Conservation (phyloP, 192 early-diverging fungal species). For the Phycomyces nitens region DNA sequence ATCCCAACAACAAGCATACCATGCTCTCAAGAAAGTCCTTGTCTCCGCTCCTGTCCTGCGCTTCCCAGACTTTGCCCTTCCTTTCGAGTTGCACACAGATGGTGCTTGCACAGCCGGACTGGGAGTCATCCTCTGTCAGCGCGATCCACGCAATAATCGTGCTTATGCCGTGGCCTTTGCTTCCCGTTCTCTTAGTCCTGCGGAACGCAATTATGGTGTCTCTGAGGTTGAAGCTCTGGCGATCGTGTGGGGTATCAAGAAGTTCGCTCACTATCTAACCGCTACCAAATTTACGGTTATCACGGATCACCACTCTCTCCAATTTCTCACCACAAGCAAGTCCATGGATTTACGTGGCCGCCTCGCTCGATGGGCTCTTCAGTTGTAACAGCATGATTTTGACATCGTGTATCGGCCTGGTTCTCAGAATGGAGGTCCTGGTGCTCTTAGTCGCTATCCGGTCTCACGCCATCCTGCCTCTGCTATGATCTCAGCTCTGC, state of each 20-base stretch:
- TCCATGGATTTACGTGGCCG: neutral
- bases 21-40: neutral
- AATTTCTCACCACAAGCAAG: neutral
- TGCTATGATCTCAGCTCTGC: neutral
- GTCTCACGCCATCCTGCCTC: neutral
- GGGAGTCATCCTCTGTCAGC: slow-evolving; percentile 8
- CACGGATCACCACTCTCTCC: slow-evolving; percentile 1
- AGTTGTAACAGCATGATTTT: slow-evolving; percentile 3
- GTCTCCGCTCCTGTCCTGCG: slow-evolving; percentile 1
- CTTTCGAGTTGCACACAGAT: slow-evolving; percentile 13
- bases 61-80: neutral
- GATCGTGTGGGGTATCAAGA: slow-evolving; percentile 4
- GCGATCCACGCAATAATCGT: slow-evolving; percentile 4
- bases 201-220: neutral
- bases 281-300: neutral
- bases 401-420: slow-evolving; percentile 4
- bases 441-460: slow-evolving; percentile 9
- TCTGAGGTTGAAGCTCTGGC: slow-evolving; percentile 1
- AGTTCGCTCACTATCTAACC: neutral
- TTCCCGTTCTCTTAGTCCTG: neutral
- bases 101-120: slow-evolving; percentile 8
- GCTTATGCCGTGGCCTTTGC: slow-evolving; percentile 2
- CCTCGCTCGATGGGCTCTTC: neutral
- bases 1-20: neutral
- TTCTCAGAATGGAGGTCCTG: neutral